These are phyloP conservation scores for Starmera quercuum DNA, from an alignment of 805 yeast species.

Conservation along the genomic window DNA sequence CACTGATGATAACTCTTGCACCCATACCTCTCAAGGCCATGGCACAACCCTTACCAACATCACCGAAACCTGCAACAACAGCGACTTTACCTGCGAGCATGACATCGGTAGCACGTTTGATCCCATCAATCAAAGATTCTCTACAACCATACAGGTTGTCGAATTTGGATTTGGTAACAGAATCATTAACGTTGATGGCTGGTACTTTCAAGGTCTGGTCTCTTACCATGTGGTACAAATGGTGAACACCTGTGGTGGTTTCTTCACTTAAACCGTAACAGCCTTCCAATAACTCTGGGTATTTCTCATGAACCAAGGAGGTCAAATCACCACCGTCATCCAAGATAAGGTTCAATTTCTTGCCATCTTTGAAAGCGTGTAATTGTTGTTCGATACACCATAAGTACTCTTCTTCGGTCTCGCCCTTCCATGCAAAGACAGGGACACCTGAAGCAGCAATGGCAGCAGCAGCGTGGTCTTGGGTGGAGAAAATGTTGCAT, in stretches of 20 bases:
- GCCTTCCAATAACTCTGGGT: slow-evolving; percentile 94
- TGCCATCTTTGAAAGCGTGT: slow-evolving; percentile 92
- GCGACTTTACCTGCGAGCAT: slow-evolving; percentile 99
- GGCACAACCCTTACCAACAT: slow-evolving; percentile 99
- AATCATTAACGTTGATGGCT: slow-evolving; percentile 98
- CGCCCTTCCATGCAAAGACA: slow-evolving; percentile 99
- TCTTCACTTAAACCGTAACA: slow-evolving; percentile 97
- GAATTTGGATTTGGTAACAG: slow-evolving; percentile 98
- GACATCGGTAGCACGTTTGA: slow-evolving; percentile 99
- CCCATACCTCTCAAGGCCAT: slow-evolving; percentile 99
- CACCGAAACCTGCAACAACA: slow-evolving; percentile 99
- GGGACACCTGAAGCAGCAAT: slow-evolving; percentile 99
- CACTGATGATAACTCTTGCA: slow-evolving; percentile 96
- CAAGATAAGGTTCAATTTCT: slow-evolving; percentile 91
- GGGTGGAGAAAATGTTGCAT: slow-evolving; percentile 98
- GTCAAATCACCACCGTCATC: slow-evolving; percentile 99
- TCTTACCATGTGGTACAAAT: slow-evolving; percentile 91
- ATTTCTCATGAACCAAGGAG: slow-evolving; percentile 90
- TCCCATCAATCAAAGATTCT: slow-evolving; percentile 97
- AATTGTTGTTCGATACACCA: slow-evolving; percentile 99
- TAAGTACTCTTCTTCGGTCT: slow-evolving; percentile 97
- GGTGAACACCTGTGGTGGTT: slow-evolving; percentile 99
- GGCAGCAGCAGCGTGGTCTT: slow-evolving; percentile 99
- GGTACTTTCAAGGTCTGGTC: slow-evolving; percentile 91
- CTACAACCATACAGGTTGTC: slow-evolving; percentile 99